Percentiles rank a stretch among this genome's conserved stretches.
phyloP scores from a whole-genome alignment of 2,329 filamentous ascomycete genomes.

The Atkinsonella texensis region DNA sequence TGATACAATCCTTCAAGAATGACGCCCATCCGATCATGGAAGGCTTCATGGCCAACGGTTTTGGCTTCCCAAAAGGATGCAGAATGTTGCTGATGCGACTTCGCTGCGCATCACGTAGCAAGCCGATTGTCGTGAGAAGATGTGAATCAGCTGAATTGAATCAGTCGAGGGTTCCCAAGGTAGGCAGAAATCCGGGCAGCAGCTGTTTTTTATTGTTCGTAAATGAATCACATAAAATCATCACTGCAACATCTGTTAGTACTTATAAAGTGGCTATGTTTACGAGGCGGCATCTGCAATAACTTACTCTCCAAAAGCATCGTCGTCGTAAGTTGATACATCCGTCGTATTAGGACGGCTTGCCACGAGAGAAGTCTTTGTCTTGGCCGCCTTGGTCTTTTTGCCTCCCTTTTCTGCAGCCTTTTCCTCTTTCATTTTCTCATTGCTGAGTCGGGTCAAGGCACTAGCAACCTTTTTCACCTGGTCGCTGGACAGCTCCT shows the following conservation, averaged over 20 bases:
- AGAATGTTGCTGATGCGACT: not conserved
- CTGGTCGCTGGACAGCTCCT: slow-evolving; percentile 81
- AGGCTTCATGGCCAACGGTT: not conserved
- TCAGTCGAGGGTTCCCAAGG: not conserved
- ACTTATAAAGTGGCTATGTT: not conserved
- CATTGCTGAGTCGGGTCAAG: slow-evolving; percentile 83
- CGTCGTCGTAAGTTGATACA: slow-evolving; percentile 67
- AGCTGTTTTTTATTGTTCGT: not conserved
- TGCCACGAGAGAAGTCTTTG: slow-evolving; percentile 72
- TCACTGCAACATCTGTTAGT: slow-evolving; percentile 32
- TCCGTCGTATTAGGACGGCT: slow-evolving; percentile 52
- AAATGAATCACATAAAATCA: slow-evolving; percentile 55
- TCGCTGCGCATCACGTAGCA: not conserved
- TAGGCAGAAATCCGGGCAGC: not conserved
- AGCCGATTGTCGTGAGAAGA: not conserved
- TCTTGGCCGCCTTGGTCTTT: slow-evolving; percentile 96
- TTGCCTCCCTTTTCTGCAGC: slow-evolving; percentile 84
- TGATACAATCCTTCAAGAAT: not conserved
- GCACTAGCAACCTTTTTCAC: slow-evolving; percentile 91
- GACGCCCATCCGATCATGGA: not conserved
- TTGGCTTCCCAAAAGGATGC: not conserved
- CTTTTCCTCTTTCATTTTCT: slow-evolving; percentile 99
- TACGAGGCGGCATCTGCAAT: no score
- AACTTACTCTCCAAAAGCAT: slow-evolving; percentile 71
- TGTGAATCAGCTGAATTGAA: not conserved